phyloP scores from a whole-genome alignment of 108 stramenopile genomes.

The Cyclotella cryptica region DNA sequence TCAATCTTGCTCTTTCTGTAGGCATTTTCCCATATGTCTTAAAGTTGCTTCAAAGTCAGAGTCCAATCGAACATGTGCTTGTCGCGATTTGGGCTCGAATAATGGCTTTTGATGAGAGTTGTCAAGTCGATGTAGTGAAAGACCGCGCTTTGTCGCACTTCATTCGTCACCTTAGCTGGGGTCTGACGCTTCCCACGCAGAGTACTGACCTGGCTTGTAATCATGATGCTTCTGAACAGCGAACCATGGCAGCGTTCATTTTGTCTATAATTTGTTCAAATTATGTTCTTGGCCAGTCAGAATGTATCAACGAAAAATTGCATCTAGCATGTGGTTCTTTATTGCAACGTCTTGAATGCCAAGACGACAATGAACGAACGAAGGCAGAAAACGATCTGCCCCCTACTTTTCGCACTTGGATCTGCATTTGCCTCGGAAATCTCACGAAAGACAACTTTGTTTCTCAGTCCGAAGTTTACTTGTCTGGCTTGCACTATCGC shows the following conservation, averaged over 20 bases:
- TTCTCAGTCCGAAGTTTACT: slow-evolving; percentile 69
- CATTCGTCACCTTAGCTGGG: slow-evolving; percentile 81
- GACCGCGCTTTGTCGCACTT: slow-evolving; percentile 89
- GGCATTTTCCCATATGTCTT: slow-evolving; percentile 98
- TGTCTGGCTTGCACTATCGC: slow-evolving; percentile 68
- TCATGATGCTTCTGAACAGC: slow-evolving; percentile 72
- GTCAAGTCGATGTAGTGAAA: slow-evolving; percentile 92
- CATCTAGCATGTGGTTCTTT: slow-evolving; percentile 72
- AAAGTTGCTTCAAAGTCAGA: slow-evolving; percentile 92
- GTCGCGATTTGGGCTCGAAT: slow-evolving; percentile 97
- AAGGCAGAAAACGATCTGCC: slow-evolving; percentile 40
- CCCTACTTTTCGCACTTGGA: slow-evolving; percentile 79
- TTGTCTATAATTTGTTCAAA: slow-evolving; percentile 81
- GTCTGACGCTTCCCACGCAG: slow-evolving; percentile 25
- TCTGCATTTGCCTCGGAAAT: slow-evolving; percentile 87
- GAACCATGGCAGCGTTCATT: slow-evolving; percentile 91
- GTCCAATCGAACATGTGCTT: slow-evolving; percentile 83
- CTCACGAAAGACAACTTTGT: slow-evolving; percentile 66
- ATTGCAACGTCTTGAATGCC: slow-evolving; percentile 59
- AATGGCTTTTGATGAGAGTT: slow-evolving; percentile 90
- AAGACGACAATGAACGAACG: slow-evolving; percentile 40
- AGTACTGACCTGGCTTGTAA: neutral
- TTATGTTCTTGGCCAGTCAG: slow-evolving; percentile 85
- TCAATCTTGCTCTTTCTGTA: slow-evolving; percentile 91
- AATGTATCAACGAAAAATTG: slow-evolving; percentile 83